Base-by-base conservation (phyloP, 2,329 filamentous ascomycete genomes). In the Penicillium sp. region DNA sequence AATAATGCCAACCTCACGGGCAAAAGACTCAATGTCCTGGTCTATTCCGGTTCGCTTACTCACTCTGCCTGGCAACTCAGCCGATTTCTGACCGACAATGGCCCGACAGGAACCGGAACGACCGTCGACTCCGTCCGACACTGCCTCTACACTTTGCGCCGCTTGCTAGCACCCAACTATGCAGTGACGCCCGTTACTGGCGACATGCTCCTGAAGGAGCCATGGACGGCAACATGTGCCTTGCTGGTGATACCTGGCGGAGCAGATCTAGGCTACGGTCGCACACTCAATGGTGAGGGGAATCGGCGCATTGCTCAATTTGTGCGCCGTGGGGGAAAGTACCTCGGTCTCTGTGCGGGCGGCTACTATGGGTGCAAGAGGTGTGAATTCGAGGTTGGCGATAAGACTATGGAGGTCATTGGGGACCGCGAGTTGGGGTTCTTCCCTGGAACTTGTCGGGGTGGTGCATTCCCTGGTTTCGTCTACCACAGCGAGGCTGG, bases 331-430 rank as follows among this genome's bases (percentile, higher is more conserved):
- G 95, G 95, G 30, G 95, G 95, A 16, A 82, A 85, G 0, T 99
- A 95, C 73, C 84, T 99, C 1, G 95, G 95, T 0, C 89, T 99
- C 70, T 99, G 95, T 74, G 95, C 95, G 2, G 95, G 95, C 5
- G 95, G 90, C 11, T 99, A 99, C 78, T 99, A 97, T 71, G 95
- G 90, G 25, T 88, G 84, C 66, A 82, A 83, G 42, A 84, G 83
- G 64, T 97, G 94, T 73, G 95, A 99, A 75, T 99, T 98, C 65
- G 94, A 98, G 78, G 88, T 95, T 13, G 92, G 93, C 2, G 87
- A 95, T 72, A 85, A 84, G 66, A 83, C 85, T 1, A 84, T 98
- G 79, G 92, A 96, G 73, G 94, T 99, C 3, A 80, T 96, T 30
- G 95, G 95, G 0, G 84, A 88, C 49, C 84, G 95, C 42, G 95